Conservation (phyloP, 2,329 filamentous ascomycete species). For the Alternaria triticina region DNA sequence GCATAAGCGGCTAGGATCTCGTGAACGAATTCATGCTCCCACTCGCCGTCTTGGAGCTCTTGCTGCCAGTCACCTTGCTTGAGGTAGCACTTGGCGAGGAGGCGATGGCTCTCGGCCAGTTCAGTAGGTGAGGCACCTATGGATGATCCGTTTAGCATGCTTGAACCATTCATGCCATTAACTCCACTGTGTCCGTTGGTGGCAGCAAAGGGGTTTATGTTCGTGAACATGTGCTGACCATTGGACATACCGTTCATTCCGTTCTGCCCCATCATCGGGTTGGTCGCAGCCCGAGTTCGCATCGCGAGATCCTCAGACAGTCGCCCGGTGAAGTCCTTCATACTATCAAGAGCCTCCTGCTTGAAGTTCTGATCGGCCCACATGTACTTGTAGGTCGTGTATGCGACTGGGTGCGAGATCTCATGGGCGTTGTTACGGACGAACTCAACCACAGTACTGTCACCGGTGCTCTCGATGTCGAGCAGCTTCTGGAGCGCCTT, state of each 20-base stretch:
- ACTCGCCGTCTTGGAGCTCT: slow-evolving; percentile 81
- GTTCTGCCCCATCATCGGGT: slow-evolving; percentile 43
- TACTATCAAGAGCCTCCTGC: slow-evolving; percentile 58
- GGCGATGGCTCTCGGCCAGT: slow-evolving; percentile 64
- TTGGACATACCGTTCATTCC: slow-evolving; percentile 54
- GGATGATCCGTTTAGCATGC: slow-evolving; percentile 33
- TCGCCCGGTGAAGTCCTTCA: slow-evolving; percentile 67
- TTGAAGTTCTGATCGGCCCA: slow-evolving; percentile 72
- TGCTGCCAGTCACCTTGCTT: slow-evolving; percentile 97
- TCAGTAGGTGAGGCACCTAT: slow-evolving; percentile 38
- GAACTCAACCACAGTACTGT: slow-evolving; percentile 41
- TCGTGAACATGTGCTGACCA: slow-evolving; percentile 45
- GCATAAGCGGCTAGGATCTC: slow-evolving; percentile 92
- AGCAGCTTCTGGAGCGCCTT: slow-evolving; percentile 93
- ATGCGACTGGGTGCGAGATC: slow-evolving; percentile 80
- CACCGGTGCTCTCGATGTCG: slow-evolving; percentile 44
- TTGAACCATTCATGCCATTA: slow-evolving; percentile 48
- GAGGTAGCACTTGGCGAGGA: slow-evolving; percentile 94
- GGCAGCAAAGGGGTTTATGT: slow-evolving; percentile 46
- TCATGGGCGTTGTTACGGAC: slow-evolving; percentile 48
- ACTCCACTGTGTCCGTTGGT: slow-evolving; percentile 60
- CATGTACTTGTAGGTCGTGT: slow-evolving; percentile 96
- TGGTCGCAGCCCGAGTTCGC: slow-evolving; percentile 41
- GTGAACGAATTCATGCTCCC: slow-evolving; percentile 83
- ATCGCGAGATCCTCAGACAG: slow-evolving; percentile 65